Conservation (phyloP, 192 early-diverging fungal species). For the Kappamyces sp. region DNA sequence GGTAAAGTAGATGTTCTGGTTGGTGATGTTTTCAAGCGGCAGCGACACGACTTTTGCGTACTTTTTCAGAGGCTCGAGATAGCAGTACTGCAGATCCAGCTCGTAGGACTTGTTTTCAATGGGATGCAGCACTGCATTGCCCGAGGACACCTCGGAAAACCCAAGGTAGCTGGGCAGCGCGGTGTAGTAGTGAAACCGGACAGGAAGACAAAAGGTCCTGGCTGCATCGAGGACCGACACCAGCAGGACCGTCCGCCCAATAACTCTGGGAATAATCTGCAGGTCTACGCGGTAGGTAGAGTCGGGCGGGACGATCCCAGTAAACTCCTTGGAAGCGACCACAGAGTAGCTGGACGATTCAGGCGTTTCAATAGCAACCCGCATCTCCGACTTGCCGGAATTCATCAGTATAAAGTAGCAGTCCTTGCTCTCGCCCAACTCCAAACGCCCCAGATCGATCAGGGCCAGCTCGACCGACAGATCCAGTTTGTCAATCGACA, state of each 20-base stretch:
- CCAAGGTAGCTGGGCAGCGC: conserved; percentile 45
- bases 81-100: conserved; percentile 76
- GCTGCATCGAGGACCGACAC: no score
- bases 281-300: conserved; percentile 42
- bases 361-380: neutral
- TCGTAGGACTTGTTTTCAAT: conserved; percentile 22
- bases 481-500: neutral
- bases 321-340: neutral
- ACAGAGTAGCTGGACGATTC: neutral
- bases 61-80: conserved; percentile 65
- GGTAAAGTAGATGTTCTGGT: conserved; percentile 60
- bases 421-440: conserved; percentile 40
- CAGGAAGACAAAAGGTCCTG: conserved; percentile 32
- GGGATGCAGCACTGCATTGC: no score
- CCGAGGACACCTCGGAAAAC: conserved; percentile 40
- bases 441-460: conserved; percentile 47
- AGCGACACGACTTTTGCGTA: conserved; percentile 69
- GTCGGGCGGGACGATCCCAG: neutral
- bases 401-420: conserved; percentile 53
- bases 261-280: conserved; percentile 31
- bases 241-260: conserved; percentile 33
- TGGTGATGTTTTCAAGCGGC: conserved; percentile 63
- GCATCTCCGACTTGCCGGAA: conserved; percentile 12
- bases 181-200: conserved; percentile 50
- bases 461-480: conserved; percentile 31